A percentile compares a stretch with the other conserved stretches of the same genome.
Evolutionary conservation across 202 grass and related monocot genomes (phyloP).

Genomic region (Alloteropsis angusta): DNA sequence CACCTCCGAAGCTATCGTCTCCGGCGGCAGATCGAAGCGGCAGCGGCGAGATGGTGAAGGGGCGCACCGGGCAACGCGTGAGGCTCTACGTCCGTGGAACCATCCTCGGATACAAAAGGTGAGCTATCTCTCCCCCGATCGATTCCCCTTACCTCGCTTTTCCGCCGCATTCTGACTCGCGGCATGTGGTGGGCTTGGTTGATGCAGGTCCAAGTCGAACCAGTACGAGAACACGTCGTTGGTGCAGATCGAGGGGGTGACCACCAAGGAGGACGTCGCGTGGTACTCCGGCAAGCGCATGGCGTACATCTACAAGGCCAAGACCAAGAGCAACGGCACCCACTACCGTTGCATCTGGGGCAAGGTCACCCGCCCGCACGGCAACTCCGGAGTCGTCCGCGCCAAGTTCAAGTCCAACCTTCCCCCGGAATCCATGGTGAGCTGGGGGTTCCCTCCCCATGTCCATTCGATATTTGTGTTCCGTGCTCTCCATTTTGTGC

Average conservation of each 20-base stretch:
- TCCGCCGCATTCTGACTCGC: background rate
- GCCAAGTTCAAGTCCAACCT: slow-evolving; percentile 80
- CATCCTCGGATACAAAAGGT: slow-evolving; percentile 80
- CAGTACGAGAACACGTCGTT: slow-evolving; percentile 64
- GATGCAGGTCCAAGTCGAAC: slow-evolving; percentile 55
- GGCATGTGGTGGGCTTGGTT: background rate
- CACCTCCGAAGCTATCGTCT: slow-evolving; percentile 16
- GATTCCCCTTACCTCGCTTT: background rate
- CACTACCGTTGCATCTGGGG: slow-evolving; percentile 67
- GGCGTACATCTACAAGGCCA: slow-evolving; percentile 79
- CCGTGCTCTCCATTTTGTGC: background rate
- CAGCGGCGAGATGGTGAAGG: slow-evolving; percentile 55
- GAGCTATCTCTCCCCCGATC: background rate
- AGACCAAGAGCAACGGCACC: slow-evolving; percentile 50
- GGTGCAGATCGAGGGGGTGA: slow-evolving; percentile 64
- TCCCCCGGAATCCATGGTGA: slow-evolving; percentile 53
- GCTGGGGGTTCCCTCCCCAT: too few species aligned
- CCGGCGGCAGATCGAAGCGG: slow-evolving; percentile 24
- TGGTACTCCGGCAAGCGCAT: slow-evolving; percentile 61
- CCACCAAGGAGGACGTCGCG: slow-evolving; percentile 59
- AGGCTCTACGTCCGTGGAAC: slow-evolving; percentile 72
- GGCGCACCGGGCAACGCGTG: slow-evolving; percentile 48
- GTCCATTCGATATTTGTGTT: too few species aligned
- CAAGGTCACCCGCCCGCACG: slow-evolving; percentile 58
- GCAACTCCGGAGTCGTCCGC: slow-evolving; percentile 60